These are phyloP conservation scores for Hypomyces perniciosus DNA, from an alignment of 2,329 filamentous ascomycete genomes.

Conservation along the genomic window DNA sequence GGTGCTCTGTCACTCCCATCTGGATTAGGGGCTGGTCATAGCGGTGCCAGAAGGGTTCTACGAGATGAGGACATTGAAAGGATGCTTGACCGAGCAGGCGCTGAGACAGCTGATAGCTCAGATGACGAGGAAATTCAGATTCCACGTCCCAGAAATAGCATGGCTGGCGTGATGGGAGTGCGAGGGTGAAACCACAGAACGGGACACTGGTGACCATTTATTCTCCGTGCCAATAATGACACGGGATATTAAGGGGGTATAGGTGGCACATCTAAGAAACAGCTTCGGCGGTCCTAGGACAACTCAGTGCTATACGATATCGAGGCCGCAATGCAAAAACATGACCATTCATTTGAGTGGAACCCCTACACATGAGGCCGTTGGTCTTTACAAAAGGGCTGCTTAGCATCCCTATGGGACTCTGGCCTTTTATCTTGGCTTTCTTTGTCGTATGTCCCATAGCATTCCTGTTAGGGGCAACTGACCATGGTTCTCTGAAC, in stretches of 20 bases:
- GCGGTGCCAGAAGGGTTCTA: slow-evolving; percentile 31
- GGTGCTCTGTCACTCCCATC: slow-evolving; percentile 43
- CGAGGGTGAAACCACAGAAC: slow-evolving; percentile 3
- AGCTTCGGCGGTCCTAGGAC: no score
- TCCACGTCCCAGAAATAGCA: slow-evolving; percentile 29
- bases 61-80: slow-evolving; percentile 52
- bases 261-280: no score
- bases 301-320: no score
- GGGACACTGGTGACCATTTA: background rate
- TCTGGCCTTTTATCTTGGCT: no score
- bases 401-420: no score
- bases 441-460: no score
- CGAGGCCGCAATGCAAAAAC: no score
- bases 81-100: slow-evolving; percentile 50
- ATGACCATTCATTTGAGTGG: no score
- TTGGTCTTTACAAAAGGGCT: no score
- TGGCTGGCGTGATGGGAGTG: slow-evolving; percentile 25
- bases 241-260: background rate
- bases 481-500: no score
- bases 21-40: slow-evolving; percentile 39
- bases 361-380: no score
- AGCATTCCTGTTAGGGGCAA: no score
- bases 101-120: slow-evolving; percentile 46
- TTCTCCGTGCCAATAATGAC: background rate
- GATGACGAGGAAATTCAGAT: slow-evolving; percentile 54